Evolutionary conservation across 169 alveolate species (phyloP), one percentile per base, ranked within the genome.

Genomic region (Plasmodium gallinaceum): DNA sequence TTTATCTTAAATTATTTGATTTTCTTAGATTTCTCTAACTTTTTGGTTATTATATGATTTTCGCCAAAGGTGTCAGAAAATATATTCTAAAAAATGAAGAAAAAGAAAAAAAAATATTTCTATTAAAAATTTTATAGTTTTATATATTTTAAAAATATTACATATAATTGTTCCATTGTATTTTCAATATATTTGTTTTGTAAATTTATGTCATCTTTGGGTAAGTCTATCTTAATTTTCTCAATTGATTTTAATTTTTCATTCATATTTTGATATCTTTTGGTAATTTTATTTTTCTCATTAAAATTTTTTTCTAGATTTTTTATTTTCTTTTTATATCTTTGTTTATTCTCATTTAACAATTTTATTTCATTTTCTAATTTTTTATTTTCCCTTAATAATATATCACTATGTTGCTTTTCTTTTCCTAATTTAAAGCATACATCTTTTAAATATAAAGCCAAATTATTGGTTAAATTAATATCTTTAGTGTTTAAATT

Each of bases 131-230:
- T 14, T 26, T 0, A 18, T 61, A 18, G 14, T 20, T 61, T 0
- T 61, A 22, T 61, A 61, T 37, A 6, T 32, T 32, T 32, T 9
- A 45, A n/a, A 46, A 39, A 42, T 9, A 57, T 78, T 65, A 78
- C 89, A 57, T 78, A 78, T 46, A 78, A 24, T 10, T 78, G 75
- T 16, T 65, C 78, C 70, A 78, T 78, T 0, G 89, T 18, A 46
- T 78, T 78, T n/a, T 78, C 89, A 57, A 65, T 78, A 60, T 64
- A 78, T 65, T 64, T 39, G 51, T 78, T 78, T 45, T 78, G 78
- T 0, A 37, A 32, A 16, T 78, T 18, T 12, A 78, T 46, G 46
- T 78, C 78, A 39, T 65, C 78, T 26, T 64, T 42, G 4, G 89
- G 89, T 2, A 78, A 32, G 0, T 45, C 71, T 70, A 78, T 69